Base-by-base conservation (phyloP, 805 yeast genomes). In the Brettanomyces bruxellensis region DNA sequence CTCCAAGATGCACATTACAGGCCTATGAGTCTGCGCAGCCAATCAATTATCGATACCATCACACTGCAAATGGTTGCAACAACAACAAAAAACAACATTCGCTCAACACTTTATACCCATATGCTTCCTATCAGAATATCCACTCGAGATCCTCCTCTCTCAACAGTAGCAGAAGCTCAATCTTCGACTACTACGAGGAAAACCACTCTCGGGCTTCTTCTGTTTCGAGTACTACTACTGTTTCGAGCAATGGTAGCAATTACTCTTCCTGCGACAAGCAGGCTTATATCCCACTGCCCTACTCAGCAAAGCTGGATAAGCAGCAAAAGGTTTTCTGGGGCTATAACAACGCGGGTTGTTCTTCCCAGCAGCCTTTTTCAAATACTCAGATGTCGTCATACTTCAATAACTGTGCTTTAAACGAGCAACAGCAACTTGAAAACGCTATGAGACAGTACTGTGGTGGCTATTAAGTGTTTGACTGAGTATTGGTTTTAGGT, bases 371-470 rank as follows among this genome's bases (percentile, higher is more conserved):
- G 9, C 4, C 11, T n/a, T 6, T 36, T 13, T 14, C 39, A 24
- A 37, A 25, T 7, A 2, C 28, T 12, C 38, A 41, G 25, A 11
- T 41, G 35, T 52, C 50, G 40, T 53, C 56, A 32, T 54, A 59
- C 45, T 55, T 64, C 40, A 64, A 64, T 46, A 53, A 61, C 5
- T 65, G 57, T 36, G 67, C 67, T n/a, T 49, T 52, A 39, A 57
- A 54, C 25, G 68, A 64, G 50, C 66, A 64, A 44, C 60, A 57
- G 48, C 64, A 64, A 49, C 55, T 64, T 40, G 60, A 55, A 45
- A 56, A 55, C 30, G 49, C 64, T 36, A 60, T 64, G 54, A 64
- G 61, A 55, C 62, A 61, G 47, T 64, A 64, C 54, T 62, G 67
- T 45, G 53, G 61, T 43, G 30, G 32, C 24, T 44, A 32, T 25